A percentile compares a stretch with the other conserved stretches of the same genome.
These are phyloP conservation scores for Leccinum disarticulatum DNA, from an alignment of 768 basidiomycete genomes.

Conservation along the genomic window DNA sequence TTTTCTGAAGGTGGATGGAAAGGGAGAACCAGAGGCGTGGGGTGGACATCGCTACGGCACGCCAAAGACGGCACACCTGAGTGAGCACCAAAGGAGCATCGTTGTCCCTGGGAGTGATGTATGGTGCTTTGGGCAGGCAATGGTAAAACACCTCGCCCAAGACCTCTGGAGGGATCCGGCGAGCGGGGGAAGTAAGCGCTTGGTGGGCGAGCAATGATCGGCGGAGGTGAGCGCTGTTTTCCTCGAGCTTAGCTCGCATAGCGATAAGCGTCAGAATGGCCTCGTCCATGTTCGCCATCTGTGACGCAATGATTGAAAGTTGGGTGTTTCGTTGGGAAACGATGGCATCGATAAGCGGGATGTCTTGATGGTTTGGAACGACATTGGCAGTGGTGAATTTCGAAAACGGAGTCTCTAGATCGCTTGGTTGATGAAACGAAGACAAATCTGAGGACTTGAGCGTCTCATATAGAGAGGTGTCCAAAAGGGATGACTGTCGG, in stretches of 20 bases:
- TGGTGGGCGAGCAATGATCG: conserved; percentile 25
- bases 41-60: conserved; percentile 30
- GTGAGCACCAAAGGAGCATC: conserved; percentile 29
- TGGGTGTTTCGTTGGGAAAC: conserved; percentile 22
- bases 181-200: conserved; percentile 21
- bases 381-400: conserved; percentile 9
- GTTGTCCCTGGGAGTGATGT: conserved; percentile 21
- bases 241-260: conserved; percentile 20
- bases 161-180: conserved; percentile 31
- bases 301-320: conserved; percentile 17
- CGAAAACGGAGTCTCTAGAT: conserved; percentile 17
- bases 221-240: conserved; percentile 15
- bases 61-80: conserved; percentile 32
- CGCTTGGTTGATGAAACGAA: conserved; percentile 7
- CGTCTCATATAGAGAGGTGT: neutral
- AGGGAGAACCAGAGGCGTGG: conserved; percentile 35
- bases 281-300: conserved; percentile 19
- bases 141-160: conserved; percentile 31
- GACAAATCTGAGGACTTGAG: neutral
- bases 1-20: conserved; percentile 20
- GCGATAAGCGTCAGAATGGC: conserved; percentile 20
- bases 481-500: conserved; percentile 21
- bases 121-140: conserved; percentile 27
- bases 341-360: conserved; percentile 16
- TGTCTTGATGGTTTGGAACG: conserved; percentile 17